These are phyloP conservation scores for Psidium friedrichsthalianum DNA, from an alignment of 345 rosid genomes.

Conservation along the genomic window DNA sequence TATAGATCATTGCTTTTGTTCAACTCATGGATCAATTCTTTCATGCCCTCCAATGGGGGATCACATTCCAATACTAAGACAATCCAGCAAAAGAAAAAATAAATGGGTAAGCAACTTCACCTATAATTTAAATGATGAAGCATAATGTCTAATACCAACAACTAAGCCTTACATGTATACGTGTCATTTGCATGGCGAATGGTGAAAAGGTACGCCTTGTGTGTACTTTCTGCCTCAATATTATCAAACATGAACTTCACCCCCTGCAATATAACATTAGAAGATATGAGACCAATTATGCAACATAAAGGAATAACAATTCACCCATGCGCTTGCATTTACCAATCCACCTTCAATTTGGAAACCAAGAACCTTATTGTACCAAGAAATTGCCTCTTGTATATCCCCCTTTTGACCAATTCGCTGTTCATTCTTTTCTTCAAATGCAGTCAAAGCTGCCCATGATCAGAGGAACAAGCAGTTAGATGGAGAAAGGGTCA, in stretches of 20 bases:
- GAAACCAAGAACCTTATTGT: constrained; percentile 67
- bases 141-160: background rate
- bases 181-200: constrained; percentile 57
- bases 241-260: constrained; percentile 70
- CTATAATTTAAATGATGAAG: background rate
- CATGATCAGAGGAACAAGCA: constrained; percentile 3
- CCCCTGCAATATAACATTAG: constrained; percentile 31
- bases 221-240: constrained; percentile 35
- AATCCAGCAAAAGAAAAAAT: constrained; percentile 2
- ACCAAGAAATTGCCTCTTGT: constrained; percentile 71
- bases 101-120: background rate
- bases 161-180: constrained; percentile 47
- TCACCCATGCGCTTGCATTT: constrained; percentile 3
- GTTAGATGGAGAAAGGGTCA: background rate
- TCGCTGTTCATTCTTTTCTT: constrained; percentile 31
- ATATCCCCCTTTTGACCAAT: constrained; percentile 32
- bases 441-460: constrained; percentile 27
- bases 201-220: constrained; percentile 43
- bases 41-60: constrained; percentile 37
- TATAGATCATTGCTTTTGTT: constrained; percentile 75
- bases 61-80: constrained; percentile 71
- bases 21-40: constrained; percentile 61
- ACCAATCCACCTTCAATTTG: constrained; percentile 86
- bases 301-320: background rate
- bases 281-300: background rate